Conservation (phyloP, 805 yeast genomes). For the Isabelozyma rhagii region DNA sequence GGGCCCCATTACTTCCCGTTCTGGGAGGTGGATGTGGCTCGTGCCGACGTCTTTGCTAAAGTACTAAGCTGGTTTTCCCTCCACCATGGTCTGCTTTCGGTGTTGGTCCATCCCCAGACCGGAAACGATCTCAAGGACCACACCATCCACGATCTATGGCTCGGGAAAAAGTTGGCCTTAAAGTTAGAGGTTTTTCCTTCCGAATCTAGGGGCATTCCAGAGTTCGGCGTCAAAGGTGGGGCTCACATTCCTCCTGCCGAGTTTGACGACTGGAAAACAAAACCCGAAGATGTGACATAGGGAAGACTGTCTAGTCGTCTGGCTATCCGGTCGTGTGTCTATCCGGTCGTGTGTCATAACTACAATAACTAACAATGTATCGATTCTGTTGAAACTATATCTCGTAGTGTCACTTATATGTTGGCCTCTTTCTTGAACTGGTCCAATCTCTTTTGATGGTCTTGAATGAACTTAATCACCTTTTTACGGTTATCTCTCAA, state of each 20-base stretch:
- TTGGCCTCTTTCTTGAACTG: slow-evolving; percentile 31
- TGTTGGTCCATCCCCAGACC: slow-evolving; percentile 32
- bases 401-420: slow-evolving; percentile 7
- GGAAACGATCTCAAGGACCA: slow-evolving; percentile 27
- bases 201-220: slow-evolving; percentile 14
- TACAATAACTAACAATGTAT: no score
- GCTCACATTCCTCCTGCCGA: slow-evolving; percentile 1
- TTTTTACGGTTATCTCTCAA: slow-evolving; percentile 58
- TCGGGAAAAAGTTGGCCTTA: slow-evolving; percentile 21
- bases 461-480: slow-evolving; percentile 59
- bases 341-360: background rate
- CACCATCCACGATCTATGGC: slow-evolving; percentile 26
- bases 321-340: background rate
- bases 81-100: slow-evolving; percentile 27
- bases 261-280: background rate
- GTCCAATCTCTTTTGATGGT: slow-evolving; percentile 55
- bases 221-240: slow-evolving; percentile 24
- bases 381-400: background rate
- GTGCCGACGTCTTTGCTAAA: slow-evolving; percentile 26
- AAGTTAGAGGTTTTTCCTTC: slow-evolving; percentile 10
- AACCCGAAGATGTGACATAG: background rate
- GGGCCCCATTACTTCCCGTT: slow-evolving; percentile 32
- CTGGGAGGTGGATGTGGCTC: slow-evolving; percentile 32
- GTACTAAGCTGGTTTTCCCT: slow-evolving; percentile 29
- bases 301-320: background rate